phyloP scores from a whole-genome alignment of 306 rosid genomes.

The Gastrolobium bilobum region DNA sequence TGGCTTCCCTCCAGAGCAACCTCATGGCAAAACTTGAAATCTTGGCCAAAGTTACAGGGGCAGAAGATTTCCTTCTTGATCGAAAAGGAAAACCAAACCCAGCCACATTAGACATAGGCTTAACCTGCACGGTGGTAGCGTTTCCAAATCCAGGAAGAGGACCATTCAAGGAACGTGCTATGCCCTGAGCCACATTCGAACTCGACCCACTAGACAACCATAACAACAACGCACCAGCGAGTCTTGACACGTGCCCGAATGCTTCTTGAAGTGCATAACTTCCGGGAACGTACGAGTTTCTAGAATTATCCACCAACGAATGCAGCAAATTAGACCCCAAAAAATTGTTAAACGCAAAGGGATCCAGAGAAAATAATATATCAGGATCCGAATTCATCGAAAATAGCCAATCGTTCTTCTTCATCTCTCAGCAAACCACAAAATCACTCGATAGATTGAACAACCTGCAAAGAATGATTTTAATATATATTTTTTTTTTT shows the following conservation, averaged over 20 bases:
- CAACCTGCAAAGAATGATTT: too few relatives aligned
- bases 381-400: conserved; percentile 78
- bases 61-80: conserved; percentile 52
- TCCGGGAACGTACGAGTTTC: conserved; percentile 60
- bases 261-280: conserved; percentile 71
- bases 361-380: conserved; percentile 63
- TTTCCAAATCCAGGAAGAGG: conserved; percentile 47
- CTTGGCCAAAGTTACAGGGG: conserved; percentile 58
- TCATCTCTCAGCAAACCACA: conserved; percentile 51
- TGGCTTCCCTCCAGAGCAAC: conserved; percentile 67
- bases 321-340: conserved; percentile 57
- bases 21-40: conserved; percentile 59
- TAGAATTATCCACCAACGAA: conserved; percentile 64
- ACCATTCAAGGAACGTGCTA: conserved; percentile 55
- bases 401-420: conserved; percentile 71
- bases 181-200: conserved; percentile 56
- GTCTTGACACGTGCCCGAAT: conserved; percentile 62
- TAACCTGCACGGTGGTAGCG: conserved; percentile 52
- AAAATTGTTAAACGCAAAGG: conserved; percentile 56
- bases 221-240: conserved; percentile 69
- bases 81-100: conserved; percentile 61
- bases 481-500: too few relatives aligned
- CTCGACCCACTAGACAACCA: conserved; percentile 62
- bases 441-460: neutral
- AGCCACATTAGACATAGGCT: conserved; percentile 54